Percentiles rank a stretch among this genome's conserved stretches.
These are phyloP conservation scores for Corrigiola litoralis DNA, from an alignment of 179 eudicot genomes.

Conservation along the genomic window DNA sequence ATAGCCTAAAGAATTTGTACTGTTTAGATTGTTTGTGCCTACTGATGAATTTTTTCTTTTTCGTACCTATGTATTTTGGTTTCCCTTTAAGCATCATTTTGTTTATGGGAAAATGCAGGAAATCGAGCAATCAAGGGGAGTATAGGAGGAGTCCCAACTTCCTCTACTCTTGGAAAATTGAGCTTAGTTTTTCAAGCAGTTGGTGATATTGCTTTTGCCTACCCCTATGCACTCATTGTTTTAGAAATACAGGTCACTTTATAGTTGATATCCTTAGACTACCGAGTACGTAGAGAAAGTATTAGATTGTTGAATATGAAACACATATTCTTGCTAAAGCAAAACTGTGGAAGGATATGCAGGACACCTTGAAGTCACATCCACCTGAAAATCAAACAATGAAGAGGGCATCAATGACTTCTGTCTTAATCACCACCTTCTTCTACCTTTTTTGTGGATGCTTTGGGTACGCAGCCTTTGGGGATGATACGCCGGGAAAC, in stretches of 20 bases:
- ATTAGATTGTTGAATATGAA: neutral
- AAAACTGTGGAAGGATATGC: neutral
- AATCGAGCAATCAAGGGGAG: slow-evolving; percentile 51
- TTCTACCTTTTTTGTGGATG: slow-evolving; percentile 56
- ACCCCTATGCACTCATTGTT: slow-evolving; percentile 48
- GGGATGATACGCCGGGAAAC: slow-evolving; percentile 53
- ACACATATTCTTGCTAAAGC: neutral
- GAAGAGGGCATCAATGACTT: slow-evolving; percentile 42
- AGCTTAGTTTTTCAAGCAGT: slow-evolving; percentile 53
- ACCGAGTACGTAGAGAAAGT: too few relatives aligned
- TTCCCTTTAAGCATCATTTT: neutral
- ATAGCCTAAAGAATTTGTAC: too few relatives aligned
- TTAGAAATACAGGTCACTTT: slow-evolving; percentile 50
- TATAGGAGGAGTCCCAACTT: slow-evolving; percentile 41
- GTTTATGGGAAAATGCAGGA: slow-evolving; percentile 24
- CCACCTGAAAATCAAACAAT: slow-evolving; percentile 42
- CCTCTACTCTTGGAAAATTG: slow-evolving; percentile 26
- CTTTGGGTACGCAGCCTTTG: slow-evolving; percentile 58
- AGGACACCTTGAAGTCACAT: slow-evolving; percentile 52
- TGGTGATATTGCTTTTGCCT: slow-evolving; percentile 70
- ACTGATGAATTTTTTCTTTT: neutral
- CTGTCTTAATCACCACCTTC: slow-evolving; percentile 40
- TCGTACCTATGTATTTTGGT: neutral
- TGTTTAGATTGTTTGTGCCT: too few relatives aligned
- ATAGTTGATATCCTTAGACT: too few relatives aligned